phyloP scores from a whole-genome alignment of 768 basidiomycete genomes.

The Lyophyllum decastes region DNA sequence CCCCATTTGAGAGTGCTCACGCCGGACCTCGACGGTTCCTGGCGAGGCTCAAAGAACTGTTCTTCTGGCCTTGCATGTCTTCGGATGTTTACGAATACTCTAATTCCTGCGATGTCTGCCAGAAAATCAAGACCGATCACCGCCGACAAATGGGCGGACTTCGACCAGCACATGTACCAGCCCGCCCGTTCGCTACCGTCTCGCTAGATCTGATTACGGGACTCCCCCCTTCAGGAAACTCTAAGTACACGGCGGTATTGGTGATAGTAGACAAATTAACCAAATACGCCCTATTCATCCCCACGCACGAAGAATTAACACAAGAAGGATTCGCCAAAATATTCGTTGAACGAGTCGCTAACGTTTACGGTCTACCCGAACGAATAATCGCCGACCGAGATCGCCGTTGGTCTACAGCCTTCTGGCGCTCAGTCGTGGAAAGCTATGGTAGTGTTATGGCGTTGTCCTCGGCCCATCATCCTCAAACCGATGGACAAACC shows the following conservation, averaged over 20 bases:
- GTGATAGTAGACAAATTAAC: neutral
- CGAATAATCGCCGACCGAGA: neutral
- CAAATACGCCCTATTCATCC: neutral
- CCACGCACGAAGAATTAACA: neutral
- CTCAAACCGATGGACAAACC: conserved; percentile 38
- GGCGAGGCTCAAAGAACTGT: conserved; percentile 6
- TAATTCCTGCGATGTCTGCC: neutral
- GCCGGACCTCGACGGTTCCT: conserved; percentile 7
- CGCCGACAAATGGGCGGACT: neutral
- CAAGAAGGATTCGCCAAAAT: neutral
- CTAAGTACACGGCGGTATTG: neutral
- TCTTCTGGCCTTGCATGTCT: neutral
- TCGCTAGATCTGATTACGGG: neutral
- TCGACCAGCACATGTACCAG: neutral
- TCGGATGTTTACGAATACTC: neutral
- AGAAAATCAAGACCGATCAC: neutral
- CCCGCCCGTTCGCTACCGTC: neutral
- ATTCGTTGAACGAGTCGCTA: neutral
- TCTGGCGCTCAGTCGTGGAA: conserved; percentile 10
- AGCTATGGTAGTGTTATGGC: neutral
- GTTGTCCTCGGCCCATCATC: conserved; percentile 19
- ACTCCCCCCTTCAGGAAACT: neutral
- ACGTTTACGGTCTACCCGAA: neutral
- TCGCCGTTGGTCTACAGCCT: neutral
- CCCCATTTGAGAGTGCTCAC: conserved; percentile 14